Evolutionary conservation across 495 filamentous ascomycete genomes (phyloP), one percentile per base, ranked within the genome.

Genomic region (Daldinia vernicosa): DNA sequence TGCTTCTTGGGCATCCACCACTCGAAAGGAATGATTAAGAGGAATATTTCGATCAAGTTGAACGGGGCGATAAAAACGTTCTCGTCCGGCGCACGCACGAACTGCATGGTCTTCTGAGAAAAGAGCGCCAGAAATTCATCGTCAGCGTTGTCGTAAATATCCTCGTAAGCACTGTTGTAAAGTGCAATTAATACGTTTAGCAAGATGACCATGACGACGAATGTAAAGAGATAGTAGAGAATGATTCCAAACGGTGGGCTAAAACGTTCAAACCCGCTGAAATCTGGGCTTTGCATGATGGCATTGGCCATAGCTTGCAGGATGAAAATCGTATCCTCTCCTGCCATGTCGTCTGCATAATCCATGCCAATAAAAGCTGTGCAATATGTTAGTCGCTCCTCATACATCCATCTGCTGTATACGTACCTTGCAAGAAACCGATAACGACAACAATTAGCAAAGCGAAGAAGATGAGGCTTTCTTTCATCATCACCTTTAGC

Each of bases 401-500:
- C 33, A 12, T 35, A 35, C 33, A 35, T 14, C 1, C 3, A 3
- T 14, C 12, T 35, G 14, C 33, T 35, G 11, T 35, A 35, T 14
- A 35, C 33, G 33, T 35, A 35, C 33, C 33, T 80, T 99, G 95
- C 55, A 97, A 84, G 80, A 99, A 99, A 17, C 95, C 95, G 50
- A 95, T 79, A 52, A 97, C 81, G 56, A 99, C 90, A 55, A 98
- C 89, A 55, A 90, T 81, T 5, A 99, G 87, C n/a, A 99, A 85
- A 6, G 94, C 92, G 73, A 99, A 99, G 85, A 99, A 99, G 69
- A 98, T 98, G 60, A 99, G 80, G 62, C 92, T 96, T 77, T 99
- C 95, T 74, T 94, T 93, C 95, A 99, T 98, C 96, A 99, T 98
- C 56, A 98, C 94, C 74, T 97, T 94, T 35, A 99, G 82, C 4